Evolutionary conservation across 192 early-diverging fungal genomes (phyloP), one percentile per base, ranked within the genome.

Genomic region (Backusella luteola): DNA sequence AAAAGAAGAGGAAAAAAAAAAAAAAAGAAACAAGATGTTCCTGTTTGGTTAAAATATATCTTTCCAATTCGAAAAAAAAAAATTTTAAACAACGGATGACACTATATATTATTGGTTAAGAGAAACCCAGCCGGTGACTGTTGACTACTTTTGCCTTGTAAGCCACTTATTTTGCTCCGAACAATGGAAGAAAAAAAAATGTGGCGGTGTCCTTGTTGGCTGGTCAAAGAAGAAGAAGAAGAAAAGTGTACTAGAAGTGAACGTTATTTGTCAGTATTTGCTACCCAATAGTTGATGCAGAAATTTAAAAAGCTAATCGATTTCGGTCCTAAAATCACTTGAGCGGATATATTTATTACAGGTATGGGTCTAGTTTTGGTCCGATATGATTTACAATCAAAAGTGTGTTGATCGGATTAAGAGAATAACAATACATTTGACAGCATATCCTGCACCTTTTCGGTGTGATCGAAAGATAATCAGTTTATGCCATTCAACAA

Each of bases 11-110:
- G 26, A 26, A 23, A 21, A 23, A 53, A 53, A 53, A 53, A 53
- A 53, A 53, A 53, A n/a, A 6, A 53, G 17, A 53, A 21, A 53
- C 4, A 59, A 1, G 53, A 23, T 59, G 53, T 59, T 59, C 53
- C 53, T 59, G 53, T 59, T 59, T 59, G 53, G 53, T 59, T 59
- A 59, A 32, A 23, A 26, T 21, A 23, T 23, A 23, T 59, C 53
- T 59, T 59, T 59, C 53, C 53, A 59, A 59, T 59, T 59, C n/a
- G 53, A 59, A 59, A 59, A 59, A 29, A 26, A 56, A 63, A 63
- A 63, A 26, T 63, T 63, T 63, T 63, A 63, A 29, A 63, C 56
- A 63, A 29, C 26, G 23, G 21, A 63, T 26, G 56, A 63, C 56
- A 63, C 21, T 63, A 3, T 63, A 63, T 63, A 63, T 63, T 63